phyloP scores from a whole-genome alignment of 352 stramenopile species.

The Phytophthora macrochlamydospora region DNA sequence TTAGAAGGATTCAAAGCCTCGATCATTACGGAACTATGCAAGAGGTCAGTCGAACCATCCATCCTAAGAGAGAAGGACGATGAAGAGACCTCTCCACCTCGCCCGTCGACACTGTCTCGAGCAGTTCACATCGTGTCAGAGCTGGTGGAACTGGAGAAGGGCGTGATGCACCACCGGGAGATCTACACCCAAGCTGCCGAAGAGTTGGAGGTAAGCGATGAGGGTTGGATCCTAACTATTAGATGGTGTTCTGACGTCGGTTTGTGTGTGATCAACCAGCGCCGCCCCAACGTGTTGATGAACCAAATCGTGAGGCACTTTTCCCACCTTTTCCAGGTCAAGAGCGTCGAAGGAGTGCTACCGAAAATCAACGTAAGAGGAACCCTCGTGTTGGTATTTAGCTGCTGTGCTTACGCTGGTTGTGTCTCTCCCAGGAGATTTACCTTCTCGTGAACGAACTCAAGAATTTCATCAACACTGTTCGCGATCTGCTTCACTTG shows the following conservation, averaged over 20 bases:
- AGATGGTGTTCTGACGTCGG: constrained; percentile 6
- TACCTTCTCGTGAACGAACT: constrained; percentile 90
- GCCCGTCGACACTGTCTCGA: constrained; percentile 53
- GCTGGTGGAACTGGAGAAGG: constrained; percentile 85
- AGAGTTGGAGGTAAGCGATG: constrained; percentile 67
- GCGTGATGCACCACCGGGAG: constrained; percentile 76
- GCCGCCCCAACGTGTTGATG: constrained; percentile 76
- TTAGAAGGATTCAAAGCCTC: constrained; percentile 69
- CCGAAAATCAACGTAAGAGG: constrained; percentile 87
- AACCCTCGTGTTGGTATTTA: neutral
- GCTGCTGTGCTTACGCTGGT: neutral
- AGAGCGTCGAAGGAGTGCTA: constrained; percentile 86
- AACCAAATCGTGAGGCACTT: constrained; percentile 91
- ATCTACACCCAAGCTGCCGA: constrained; percentile 81
- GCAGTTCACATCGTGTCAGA: constrained; percentile 77
- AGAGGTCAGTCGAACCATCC: constrained; percentile 53
- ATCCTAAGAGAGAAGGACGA: constrained; percentile 31
- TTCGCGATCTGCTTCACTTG: constrained; percentile 68
- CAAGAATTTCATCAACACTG: constrained; percentile 77
- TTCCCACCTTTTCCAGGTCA: constrained; percentile 87
- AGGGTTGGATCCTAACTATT: neutral
- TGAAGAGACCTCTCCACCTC: constrained; percentile 12
- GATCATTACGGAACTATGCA: constrained; percentile 66
- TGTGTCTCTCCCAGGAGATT: constrained; percentile 50
- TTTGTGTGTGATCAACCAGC: constrained; percentile 32